These are phyloP conservation scores for Cryptosporidium bovis DNA, from an alignment of 169 alveolate species.

Conservation along the genomic window DNA sequence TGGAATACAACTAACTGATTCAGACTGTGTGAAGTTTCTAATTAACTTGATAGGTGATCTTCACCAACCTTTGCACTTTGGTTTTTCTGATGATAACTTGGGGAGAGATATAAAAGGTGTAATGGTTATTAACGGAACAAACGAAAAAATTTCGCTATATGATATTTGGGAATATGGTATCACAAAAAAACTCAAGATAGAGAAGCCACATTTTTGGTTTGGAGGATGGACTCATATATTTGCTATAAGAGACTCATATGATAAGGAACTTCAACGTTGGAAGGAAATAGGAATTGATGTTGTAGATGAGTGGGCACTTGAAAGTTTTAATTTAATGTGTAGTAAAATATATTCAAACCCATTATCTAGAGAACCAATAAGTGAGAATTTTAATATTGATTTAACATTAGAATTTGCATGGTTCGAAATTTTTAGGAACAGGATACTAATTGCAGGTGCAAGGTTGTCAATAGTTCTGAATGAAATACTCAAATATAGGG, in stretches of 20 bases:
- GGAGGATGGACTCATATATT: slow-evolving; percentile 90
- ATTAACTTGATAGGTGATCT: slow-evolving; percentile 84
- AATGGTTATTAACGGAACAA: slow-evolving; percentile 51
- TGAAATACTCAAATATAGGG: slow-evolving; percentile 78
- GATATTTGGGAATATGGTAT: slow-evolving; percentile 75
- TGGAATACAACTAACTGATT: slow-evolving; percentile 82
- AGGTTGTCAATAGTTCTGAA: slow-evolving; percentile 83
- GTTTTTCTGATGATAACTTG: slow-evolving; percentile 76
- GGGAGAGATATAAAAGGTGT: slow-evolving; percentile 71
- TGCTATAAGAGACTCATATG: slow-evolving; percentile 81
- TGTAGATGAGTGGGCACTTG: slow-evolving; percentile 85
- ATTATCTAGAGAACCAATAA: slow-evolving; percentile 67
- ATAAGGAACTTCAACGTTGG: slow-evolving; percentile 74
- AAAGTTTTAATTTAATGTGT: slow-evolving; percentile 80
- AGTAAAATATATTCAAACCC: slow-evolving; percentile 75
- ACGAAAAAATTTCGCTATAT: slow-evolving; percentile 27
- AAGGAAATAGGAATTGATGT: slow-evolving; percentile 80
- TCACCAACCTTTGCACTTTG: slow-evolving; percentile 84
- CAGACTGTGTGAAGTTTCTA: slow-evolving; percentile 84
- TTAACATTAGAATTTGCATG: slow-evolving; percentile 75
- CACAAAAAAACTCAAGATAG: slow-evolving; percentile 27
- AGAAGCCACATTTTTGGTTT: slow-evolving; percentile 82
- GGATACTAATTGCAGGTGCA: slow-evolving; percentile 87
- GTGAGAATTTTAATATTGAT: slow-evolving; percentile 30
- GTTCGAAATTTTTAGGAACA: slow-evolving; percentile 79